Percentiles rank a stretch among this genome's conserved stretches.
Evolutionary conservation across 441 rosid species (phyloP).

Genomic region (Populus hybrid): DNA sequence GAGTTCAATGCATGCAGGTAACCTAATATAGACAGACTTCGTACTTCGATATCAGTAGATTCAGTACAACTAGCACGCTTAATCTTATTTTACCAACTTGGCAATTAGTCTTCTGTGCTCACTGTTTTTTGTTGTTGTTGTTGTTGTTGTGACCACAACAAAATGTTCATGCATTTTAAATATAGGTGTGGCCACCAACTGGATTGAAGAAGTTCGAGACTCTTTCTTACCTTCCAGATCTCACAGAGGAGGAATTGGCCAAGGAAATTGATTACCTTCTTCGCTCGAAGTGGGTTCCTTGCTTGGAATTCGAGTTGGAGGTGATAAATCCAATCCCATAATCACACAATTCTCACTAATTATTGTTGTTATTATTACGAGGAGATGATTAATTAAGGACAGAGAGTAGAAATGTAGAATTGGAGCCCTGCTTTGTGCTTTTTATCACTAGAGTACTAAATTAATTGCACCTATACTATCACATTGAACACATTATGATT

Average conservation of each 20-base stretch:
- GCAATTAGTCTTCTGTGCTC: background rate
- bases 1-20: conserved; percentile 71
- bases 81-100: background rate
- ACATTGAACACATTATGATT: background rate
- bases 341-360: background rate
- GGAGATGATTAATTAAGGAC: too few relatives aligned
- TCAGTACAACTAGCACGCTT: background rate
- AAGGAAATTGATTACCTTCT: conserved; percentile 43
- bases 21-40: background rate
- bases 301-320: conserved; percentile 44
- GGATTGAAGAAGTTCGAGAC: conserved; percentile 46
- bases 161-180: background rate
- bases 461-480: background rate
- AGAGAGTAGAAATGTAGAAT: background rate
- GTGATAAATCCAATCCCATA: conserved; percentile 6
- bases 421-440: background rate
- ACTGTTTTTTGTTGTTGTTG: background rate
- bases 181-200: conserved; percentile 41
- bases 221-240: conserved; percentile 44
- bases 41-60: background rate
- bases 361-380: background rate
- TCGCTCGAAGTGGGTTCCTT: conserved; percentile 39
- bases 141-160: background rate
- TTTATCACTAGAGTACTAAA: background rate
- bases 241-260: conserved; percentile 5